phyloP scores from a whole-genome alignment of 768 basidiomycete species.

The Phylloporus rhodoxanthus region DNA sequence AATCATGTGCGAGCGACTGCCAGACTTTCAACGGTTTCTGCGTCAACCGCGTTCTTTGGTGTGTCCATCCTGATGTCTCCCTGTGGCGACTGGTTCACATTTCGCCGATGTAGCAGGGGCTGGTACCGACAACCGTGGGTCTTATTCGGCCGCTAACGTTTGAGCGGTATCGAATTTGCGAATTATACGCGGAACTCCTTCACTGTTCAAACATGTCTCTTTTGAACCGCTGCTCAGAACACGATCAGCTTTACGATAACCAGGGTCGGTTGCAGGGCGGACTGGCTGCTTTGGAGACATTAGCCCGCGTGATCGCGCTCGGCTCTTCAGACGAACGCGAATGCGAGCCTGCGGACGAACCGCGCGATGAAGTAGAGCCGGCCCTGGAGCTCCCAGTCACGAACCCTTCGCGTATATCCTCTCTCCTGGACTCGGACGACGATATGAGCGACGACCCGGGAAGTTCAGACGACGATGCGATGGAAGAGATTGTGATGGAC shows the following conservation, averaged over 20 bases:
- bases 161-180: constrained; percentile 93
- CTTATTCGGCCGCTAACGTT: constrained; percentile 76
- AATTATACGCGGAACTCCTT: constrained; percentile 91
- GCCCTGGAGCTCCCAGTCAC: constrained; percentile 66
- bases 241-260: constrained; percentile 66
- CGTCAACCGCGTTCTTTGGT: constrained; percentile 73
- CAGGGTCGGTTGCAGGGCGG: constrained; percentile 89
- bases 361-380: constrained; percentile 51
- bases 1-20: constrained; percentile 62
- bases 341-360: constrained; percentile 54
- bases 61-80: constrained; percentile 24
- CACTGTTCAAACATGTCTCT: constrained; percentile 99
- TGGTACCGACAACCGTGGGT: constrained; percentile 70
- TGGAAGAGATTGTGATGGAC: constrained; percentile 79
- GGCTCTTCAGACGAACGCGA: constrained; percentile 50
- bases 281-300: constrained; percentile 72
- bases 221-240: constrained; percentile 73
- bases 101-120: constrained; percentile 45
- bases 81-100: constrained; percentile 12
- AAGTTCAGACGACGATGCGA: constrained; percentile 71
- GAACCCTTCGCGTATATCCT: constrained; percentile 43
- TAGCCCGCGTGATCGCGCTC: constrained; percentile 77
- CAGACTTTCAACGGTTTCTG: constrained; percentile 65
- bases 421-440: constrained; percentile 64
- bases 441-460: constrained; percentile 72